Evolutionary conservation across 306 rosid genomes (phyloP), one percentile per base, ranked within the genome.

Genomic region (Fragaria nilgerrensis): DNA sequence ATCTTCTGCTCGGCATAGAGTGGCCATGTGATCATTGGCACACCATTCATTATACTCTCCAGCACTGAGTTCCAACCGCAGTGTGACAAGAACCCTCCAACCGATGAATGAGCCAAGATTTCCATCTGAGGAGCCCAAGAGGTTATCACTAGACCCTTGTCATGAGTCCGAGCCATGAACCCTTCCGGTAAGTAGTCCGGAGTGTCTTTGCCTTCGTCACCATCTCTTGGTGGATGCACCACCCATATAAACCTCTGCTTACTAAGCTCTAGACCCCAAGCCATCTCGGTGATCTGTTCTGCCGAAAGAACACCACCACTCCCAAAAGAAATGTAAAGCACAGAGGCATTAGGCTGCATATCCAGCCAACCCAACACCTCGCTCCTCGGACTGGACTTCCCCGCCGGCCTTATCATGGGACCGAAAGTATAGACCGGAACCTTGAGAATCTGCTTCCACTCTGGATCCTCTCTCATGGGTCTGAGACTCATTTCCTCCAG

Each of bases 301-400:
- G n/a, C n/a, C n/a, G n/a, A n/a, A n/a, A n/a, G n/a, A n/a, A n/a
- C n/a, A n/a, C n/a, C n/a, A n/a, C n/a, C n/a, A n/a, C 91, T 91
- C 1, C 97, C 94, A 43, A 91, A 84, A 0, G 91, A 86, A 7
- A 91, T 85, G 16, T 83, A 89, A n/a, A 91, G 5, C 53, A 89
- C 90, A 0, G 97, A 89, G 25, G 85, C 81, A 0, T 0, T 36
- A 0, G 89, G 87, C 56, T 89, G 94, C 19, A 55, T 7, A 13
- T 89, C 90, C 0, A 91, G 81, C 92, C 97, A 91, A 1, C n/a
- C 65, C 8, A 82, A 52, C 43, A 37, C 41, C 52, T 73, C 5
- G 5, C 34, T 37, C 39, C n/a, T 68, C 2, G 59, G 45, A 44
- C 67, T 13, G 75, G 63, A 25, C 36, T 11, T 22, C 41, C 84